Base-by-base conservation (phyloP, 1,139 yeast species). In the Candida tunisiensis region DNA sequence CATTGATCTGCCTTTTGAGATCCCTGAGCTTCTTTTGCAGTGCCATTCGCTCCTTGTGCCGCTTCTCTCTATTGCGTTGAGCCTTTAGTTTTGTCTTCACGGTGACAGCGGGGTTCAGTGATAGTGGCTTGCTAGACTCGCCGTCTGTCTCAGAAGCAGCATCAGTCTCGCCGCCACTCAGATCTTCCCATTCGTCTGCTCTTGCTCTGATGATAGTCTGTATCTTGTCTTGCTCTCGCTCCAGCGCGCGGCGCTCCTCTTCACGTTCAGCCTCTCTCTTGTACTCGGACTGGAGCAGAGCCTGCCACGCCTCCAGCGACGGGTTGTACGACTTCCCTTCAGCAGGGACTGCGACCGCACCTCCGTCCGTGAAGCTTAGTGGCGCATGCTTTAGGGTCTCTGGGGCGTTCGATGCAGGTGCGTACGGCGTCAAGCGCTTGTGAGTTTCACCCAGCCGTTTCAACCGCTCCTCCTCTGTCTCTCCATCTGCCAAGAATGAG, bases 271-370 rank as follows among this genome's bases (percentile, higher is more conserved):
- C 65, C 45, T 83, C 94, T 30, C 60, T 57, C 29, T 51, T 61
- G 41, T 65, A 74, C 51, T 83, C 95, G 33, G 61, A 58, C 34
- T 68, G 58, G 31, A 88, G 66, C 40, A 85, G 60, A 17, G 55
- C 57, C 42, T 71, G 69, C 98, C 98, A 88, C 19, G 80, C 70
- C 34, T 74, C 78, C 37, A 75, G 59, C 9, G 91, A 67, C 19
- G 98, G 98, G 47, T 88, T 88, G 47, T 88, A 88, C 3, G 96
- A 85, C 49, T 78, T 78, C 30, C 98, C 98, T 2, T 74, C 88
- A 41, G 74, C 75, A 12, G 88, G 82, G 5, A 72, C 34, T 6
- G 45, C 53, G 15, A 68, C 72, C 5, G 61, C 50, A 14, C 64
- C 37, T 2, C 47, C 40, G 12, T 36, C 37, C 15, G 34, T 34